Evolutionary conservation across 2,329 filamentous ascomycete species (phyloP), one percentile per base, ranked within the genome.

Genomic region (Pyrenochaeta sp.): DNA sequence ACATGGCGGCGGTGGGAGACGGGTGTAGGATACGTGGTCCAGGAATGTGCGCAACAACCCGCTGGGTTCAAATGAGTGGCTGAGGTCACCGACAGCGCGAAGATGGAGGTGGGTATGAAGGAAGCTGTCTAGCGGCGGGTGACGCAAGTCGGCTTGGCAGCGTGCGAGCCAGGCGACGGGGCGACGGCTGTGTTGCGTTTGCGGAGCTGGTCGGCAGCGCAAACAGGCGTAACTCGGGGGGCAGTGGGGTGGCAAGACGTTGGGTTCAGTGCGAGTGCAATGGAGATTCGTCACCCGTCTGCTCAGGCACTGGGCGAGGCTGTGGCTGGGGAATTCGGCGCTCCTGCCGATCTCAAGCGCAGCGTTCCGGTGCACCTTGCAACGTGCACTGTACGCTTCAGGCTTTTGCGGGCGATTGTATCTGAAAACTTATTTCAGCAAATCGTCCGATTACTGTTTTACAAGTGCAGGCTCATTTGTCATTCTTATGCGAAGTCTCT

Each of bases 1-100:
- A 96, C 94, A 99, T 99, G 52, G 68, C 80, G 52, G 50, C 47
- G 41, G 47, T 26, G 31, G 7, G 51, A 29, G 41, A 32, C 13
- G 13, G 18, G 11, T 19, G 27, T 38, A 32, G 41, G 35, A 24
- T 15, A 19, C 11, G 11, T 29, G 27, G 22, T 20, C 38, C 32
- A 20, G 26, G 27, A 29, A 26, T 43, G 41, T 44, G 36, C 42
- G 47, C 48, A 37, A 49, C 48, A 28, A n/a, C n/a, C n/a, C n/a
- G n/a, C n/a, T n/a, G n/a, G n/a, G n/a, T n/a, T n/a, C n/a, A n/a
- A n/a, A n/a, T n/a, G n/a, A n/a, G n/a, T n/a, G n/a, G n/a, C n/a
- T n/a, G n/a, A n/a, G n/a, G n/a, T n/a, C n/a, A n/a, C n/a, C n/a
- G n/a, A n/a, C n/a, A n/a, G 7, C 32, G 32, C 19, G 24, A 35